A percentile compares a stretch with the other conserved stretches of the same genome.
Evolutionary conservation across 139 green algal genomes (phyloP).

Genomic region (Chlorella ohadii): DNA sequence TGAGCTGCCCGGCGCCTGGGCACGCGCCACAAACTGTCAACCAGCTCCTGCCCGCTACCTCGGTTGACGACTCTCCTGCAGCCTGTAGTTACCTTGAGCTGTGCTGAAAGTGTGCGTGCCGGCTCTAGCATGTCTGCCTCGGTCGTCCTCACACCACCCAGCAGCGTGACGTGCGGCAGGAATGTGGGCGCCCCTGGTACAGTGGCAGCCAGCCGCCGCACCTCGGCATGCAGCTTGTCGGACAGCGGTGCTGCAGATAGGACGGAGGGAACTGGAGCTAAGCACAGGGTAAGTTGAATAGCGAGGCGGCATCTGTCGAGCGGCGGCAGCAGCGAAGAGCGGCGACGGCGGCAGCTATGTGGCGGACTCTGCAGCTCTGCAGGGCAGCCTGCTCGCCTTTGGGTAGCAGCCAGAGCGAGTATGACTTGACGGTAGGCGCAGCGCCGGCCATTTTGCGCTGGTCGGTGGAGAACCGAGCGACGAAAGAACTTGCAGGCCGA

Average conservation of each 20-base stretch:
- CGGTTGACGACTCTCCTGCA: no score
- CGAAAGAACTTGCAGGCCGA: no score
- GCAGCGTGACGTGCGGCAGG: slow-evolving; percentile 50
- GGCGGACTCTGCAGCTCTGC: no score
- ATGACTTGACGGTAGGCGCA: not conserved
- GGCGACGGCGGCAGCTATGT: no score
- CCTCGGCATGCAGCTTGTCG: slow-evolving; percentile 9
- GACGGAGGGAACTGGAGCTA: not conserved
- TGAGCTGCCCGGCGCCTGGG: not conserved
- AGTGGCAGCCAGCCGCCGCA: not conserved
- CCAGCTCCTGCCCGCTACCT: no score
- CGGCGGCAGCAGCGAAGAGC: not conserved
- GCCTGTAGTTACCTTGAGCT: slow-evolving; percentile 4
- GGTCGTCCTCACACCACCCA: slow-evolving; percentile 42
- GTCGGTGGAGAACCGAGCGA: no score
- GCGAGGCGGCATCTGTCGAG: not conserved
- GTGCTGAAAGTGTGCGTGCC: slow-evolving; percentile 15
- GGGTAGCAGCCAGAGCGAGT: slow-evolving; percentile 34
- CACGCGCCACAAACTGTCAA: no score
- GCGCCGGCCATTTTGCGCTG: not conserved
- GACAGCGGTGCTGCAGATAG: not conserved
- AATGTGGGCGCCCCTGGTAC: slow-evolving; percentile 34
- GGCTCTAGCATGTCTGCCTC: slow-evolving; percentile 29
- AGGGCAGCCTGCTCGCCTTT: not conserved
- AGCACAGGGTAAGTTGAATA: no score